phyloP scores from a whole-genome alignment of 768 basidiomycete genomes.

The Xanthoconium purpureum region DNA sequence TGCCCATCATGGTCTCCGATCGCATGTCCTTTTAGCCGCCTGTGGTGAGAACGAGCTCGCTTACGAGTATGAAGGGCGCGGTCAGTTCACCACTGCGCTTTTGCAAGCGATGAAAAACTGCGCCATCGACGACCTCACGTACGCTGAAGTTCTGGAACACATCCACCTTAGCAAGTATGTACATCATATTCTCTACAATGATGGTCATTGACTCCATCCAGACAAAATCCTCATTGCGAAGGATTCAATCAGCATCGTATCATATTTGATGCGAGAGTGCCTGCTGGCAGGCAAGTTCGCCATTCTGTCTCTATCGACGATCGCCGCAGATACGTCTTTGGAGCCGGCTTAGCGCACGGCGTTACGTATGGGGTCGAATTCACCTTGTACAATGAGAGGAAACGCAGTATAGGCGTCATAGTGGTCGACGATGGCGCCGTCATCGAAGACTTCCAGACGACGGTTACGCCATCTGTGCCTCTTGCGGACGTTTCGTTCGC shows the following conservation, averaged over 20 bases:
- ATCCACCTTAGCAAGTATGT: constrained; percentile 14
- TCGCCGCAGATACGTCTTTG: constrained; percentile 11
- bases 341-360: constrained; percentile 28
- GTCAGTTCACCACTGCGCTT: constrained; percentile 27
- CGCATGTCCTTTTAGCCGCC: constrained; percentile 43
- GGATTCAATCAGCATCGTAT: constrained; percentile 14
- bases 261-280: constrained; percentile 21
- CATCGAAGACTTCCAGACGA: constrained; percentile 16
- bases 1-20: constrained; percentile 29
- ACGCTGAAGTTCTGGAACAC: constrained; percentile 20
- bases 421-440: constrained; percentile 6
- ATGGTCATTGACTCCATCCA: neutral
- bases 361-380: constrained; percentile 17
- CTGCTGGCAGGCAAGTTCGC: constrained; percentile 9
- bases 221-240: constrained; percentile 32
- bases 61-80: constrained; percentile 19
- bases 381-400: constrained; percentile 18
- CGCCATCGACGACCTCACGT: constrained; percentile 21
- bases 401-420: neutral
- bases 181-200: neutral
- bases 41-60: constrained; percentile 38
- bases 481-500: neutral
- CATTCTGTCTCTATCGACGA: neutral
- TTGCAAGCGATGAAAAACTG: constrained; percentile 8
- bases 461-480: neutral